Base-by-base conservation (phyloP, 768 basidiomycete genomes). In the Boletus bicolor region DNA sequence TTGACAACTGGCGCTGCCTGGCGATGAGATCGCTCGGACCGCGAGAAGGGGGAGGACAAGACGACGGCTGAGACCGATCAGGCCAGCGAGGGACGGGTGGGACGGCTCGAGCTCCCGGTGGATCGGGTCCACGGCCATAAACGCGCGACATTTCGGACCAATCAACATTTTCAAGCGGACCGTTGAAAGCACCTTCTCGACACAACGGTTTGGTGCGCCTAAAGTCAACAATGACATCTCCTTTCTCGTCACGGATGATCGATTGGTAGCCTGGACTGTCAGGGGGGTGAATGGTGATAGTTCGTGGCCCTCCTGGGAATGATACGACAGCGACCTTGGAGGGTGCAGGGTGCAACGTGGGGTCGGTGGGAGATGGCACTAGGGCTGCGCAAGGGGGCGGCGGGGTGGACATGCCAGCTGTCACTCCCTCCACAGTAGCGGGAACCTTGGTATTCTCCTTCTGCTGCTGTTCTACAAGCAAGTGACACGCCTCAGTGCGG, bases 241-340 rank as follows among this genome's bases (percentile, higher is more conserved):
- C 66, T 1, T 51, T 48, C 36, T 56, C 66, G 34, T 68, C 65
- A 11, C 37, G 60, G 42, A 66, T 36, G 43, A 44, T 35, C 3
- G 66, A 30, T 8, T 56, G 60, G 37, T 56, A 57, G 19, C 37
- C 26, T 7, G 64, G 54, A 28, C 61, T 58, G 5, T 19, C 19
- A 0, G 61, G 67, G 4, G 66, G 60, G 7, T 67, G 64, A 10
- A 66, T 63, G 1, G 66, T 67, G 38, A 66, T 2, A 21, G 66
- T 60, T 14, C 66, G 63, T 3, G 64, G 47, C 5, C 64, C 58
- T 0, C 66, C 66, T 4, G 63, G 66, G 15, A 66, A 67, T 0
- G 60, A 56, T 26, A 63, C 17, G 30, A 53, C 8, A 5, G 61
- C 64, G 21, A 12, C 26, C 12, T 19, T 50, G 42, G 57, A 51